phyloP scores from a whole-genome alignment of 2,329 filamentous ascomycete genomes.

The Erysiphe neolycopersici region DNA sequence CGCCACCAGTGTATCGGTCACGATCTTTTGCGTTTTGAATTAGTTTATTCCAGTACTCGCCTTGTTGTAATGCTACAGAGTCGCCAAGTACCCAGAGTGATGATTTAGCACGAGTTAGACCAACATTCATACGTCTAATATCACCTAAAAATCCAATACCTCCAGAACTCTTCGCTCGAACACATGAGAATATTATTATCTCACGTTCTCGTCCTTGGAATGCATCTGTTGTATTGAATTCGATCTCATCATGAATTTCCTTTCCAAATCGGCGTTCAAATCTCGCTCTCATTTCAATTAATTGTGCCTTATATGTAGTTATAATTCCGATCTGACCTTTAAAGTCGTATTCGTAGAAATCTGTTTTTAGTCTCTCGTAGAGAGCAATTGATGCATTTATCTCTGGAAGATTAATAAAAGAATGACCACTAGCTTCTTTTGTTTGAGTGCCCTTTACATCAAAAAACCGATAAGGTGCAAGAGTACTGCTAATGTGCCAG shows the following conservation, averaged over 20 bases:
- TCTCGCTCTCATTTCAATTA: slow-evolving; percentile 49
- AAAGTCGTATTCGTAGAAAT: slow-evolving; percentile 43
- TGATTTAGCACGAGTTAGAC: slow-evolving; percentile 84
- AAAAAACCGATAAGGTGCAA: slow-evolving; percentile 91
- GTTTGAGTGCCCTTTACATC: slow-evolving; percentile 77
- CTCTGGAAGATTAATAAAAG: slow-evolving; percentile 70
- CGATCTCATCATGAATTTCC: slow-evolving; percentile 48
- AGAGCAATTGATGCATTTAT: slow-evolving; percentile 65
- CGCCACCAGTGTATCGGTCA: slow-evolving; percentile 48
- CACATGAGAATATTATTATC: slow-evolving; percentile 96
- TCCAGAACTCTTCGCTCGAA: slow-evolving; percentile 72
- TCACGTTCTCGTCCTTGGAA: slow-evolving; percentile 94
- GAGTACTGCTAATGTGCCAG: slow-evolving; percentile 61
- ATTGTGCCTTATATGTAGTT: slow-evolving; percentile 88
- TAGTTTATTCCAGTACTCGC: slow-evolving; percentile 71
- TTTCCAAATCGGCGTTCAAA: slow-evolving; percentile 53
- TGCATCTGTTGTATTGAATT: slow-evolving; percentile 97
- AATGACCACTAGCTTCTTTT: slow-evolving; percentile 59
- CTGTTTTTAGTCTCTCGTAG: slow-evolving; percentile 50
- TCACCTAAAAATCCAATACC: slow-evolving; percentile 97
- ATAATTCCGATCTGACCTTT: slow-evolving; percentile 82
- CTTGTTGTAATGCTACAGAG: slow-evolving; percentile 59
- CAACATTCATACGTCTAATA: slow-evolving; percentile 97
- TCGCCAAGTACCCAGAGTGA: slow-evolving; percentile 93
- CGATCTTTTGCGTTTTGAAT: slow-evolving; percentile 56